Evolutionary conservation across 305 asterid genomes (phyloP), one percentile per base, ranked within the genome.

Genomic region (Plantago coronopus): DNA sequence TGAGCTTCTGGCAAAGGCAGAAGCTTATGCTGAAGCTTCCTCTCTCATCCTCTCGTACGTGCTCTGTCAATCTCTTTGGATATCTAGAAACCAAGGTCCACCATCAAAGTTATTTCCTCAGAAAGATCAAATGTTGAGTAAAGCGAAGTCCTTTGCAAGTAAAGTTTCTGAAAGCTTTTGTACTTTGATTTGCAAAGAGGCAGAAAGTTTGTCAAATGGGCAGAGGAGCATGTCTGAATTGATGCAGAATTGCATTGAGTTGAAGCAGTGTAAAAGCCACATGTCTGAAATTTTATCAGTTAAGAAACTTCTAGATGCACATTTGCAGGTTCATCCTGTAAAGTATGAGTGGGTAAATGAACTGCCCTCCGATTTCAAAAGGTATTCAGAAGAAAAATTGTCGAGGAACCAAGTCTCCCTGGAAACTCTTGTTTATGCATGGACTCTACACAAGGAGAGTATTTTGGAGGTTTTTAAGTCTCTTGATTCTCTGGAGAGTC

Each of bases 11-110:
- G 82, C 56, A 7, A 85, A 78, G 72, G 83, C 74, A 1, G 74
- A 71, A 9, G 3, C 45, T 43, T 73, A 57, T 51, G 64, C 16
- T 25, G 60, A 72, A 34, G 77, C 91, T 14, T 66, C 80, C 22
- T 55, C 53, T 17, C 76, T 78, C 21, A 27, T 77, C 62, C 62
- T 81, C 29, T 65, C 73, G 2, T 63, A 73, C 18, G 76, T 72
- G 50, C 54, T 83, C 34, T 75, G 73, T 2, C 72, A 70, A 11
- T 72, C 84, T 59, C 63, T 88, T 5, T 85, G 95, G 95, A 55
- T 45, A 9, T 54, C 71, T n/a, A 78, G 76, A 46, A 57, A 68
- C 64, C 72, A 51, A 57, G 84, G 87, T 27, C 83, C 91, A 91
- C 86, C 90, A 8, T 17, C 74, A 19, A 73, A 82, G 75, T 61